phyloP scores from a whole-genome alignment of 2,329 filamentous ascomycete species.

The Amylocarpus encephaloides region DNA sequence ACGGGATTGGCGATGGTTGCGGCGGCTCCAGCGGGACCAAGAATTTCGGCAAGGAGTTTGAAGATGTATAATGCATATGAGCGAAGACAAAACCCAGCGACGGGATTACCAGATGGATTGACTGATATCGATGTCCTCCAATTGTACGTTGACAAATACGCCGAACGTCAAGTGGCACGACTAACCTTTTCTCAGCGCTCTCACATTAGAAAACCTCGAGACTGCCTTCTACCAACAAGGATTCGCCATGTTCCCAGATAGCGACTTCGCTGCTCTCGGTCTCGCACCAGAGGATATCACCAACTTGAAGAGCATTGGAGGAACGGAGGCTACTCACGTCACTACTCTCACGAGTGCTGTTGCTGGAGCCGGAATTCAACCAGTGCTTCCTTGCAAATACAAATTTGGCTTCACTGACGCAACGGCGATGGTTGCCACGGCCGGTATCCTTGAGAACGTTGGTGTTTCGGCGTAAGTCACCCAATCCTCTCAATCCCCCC shows the following conservation, averaged over 20 bases:
- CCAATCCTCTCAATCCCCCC: not conserved
- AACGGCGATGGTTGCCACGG: constrained; percentile 60
- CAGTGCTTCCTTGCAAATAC: constrained; percentile 65
- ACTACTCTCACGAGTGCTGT: constrained; percentile 53
- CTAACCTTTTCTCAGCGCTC: constrained; percentile 42
- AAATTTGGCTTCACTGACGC: constrained; percentile 64
- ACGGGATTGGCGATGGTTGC: constrained; percentile 22
- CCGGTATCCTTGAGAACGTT: constrained; percentile 64
- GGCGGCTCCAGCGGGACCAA: constrained; percentile 28
- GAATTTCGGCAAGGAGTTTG: constrained; percentile 20
- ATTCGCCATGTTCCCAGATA: constrained; percentile 58
- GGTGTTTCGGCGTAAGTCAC: constrained; percentile 60
- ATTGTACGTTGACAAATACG: constrained; percentile 38
- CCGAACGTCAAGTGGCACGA: not conserved
- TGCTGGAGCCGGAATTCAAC: constrained; percentile 54
- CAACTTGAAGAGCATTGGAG: constrained; percentile 55
- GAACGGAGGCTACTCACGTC: constrained; percentile 59
- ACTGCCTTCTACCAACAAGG: constrained; percentile 65
- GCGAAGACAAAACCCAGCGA: constrained; percentile 26
- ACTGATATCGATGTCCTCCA: constrained; percentile 46
- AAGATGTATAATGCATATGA: constrained; percentile 23
- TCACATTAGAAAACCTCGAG: constrained; percentile 71
- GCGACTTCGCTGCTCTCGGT: constrained; percentile 59
- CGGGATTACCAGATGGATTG: constrained; percentile 34
- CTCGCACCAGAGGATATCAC: constrained; percentile 47